phyloP scores from a whole-genome alignment of 2,329 filamentous ascomycete genomes.

The Trichoderma oligosporum region DNA sequence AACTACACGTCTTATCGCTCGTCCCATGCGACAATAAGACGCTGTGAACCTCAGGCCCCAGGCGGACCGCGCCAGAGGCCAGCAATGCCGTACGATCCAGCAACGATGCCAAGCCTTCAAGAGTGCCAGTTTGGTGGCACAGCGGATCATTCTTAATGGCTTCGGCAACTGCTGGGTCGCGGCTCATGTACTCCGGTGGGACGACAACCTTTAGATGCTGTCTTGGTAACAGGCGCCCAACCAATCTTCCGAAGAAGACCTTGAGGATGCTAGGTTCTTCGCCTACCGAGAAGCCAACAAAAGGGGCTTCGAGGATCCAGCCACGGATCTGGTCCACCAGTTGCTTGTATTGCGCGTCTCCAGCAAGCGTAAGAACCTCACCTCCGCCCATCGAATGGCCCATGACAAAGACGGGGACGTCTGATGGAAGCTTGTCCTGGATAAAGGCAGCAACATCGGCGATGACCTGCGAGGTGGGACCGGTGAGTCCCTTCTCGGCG shows the following conservation, averaged over 20 bases:
- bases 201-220: conserved; percentile 65
- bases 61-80: conserved; percentile 49
- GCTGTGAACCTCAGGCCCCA: conserved; percentile 54
- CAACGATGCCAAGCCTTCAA: conserved; percentile 75
- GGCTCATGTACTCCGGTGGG: conserved; percentile 59
- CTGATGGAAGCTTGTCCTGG: conserved; percentile 50
- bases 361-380: conserved; percentile 62
- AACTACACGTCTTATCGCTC: conserved; percentile 66
- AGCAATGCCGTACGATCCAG: conserved; percentile 68
- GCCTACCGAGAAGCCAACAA: conserved; percentile 66
- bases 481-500: conserved; percentile 66
- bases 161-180: conserved; percentile 61
- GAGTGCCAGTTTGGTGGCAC: conserved; percentile 77
- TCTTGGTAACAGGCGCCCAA: conserved; percentile 62
- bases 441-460: conserved; percentile 77
- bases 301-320: conserved; percentile 73
- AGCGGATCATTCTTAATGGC: conserved; percentile 63
- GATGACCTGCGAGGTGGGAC: conserved; percentile 68
- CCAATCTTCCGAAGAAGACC: conserved; percentile 63
- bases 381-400: conserved; percentile 91
- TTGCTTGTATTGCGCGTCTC: conserved; percentile 47
- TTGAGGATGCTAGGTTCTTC: conserved; percentile 61
- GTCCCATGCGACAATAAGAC: conserved; percentile 75
- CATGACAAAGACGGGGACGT: conserved; percentile 71
- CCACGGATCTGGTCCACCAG: conserved; percentile 62